A percentile compares a stretch with the other conserved stretches of the same genome.
Evolutionary conservation across 345 rosid species (phyloP).

Genomic region (Eucalyptus paniculata): DNA sequence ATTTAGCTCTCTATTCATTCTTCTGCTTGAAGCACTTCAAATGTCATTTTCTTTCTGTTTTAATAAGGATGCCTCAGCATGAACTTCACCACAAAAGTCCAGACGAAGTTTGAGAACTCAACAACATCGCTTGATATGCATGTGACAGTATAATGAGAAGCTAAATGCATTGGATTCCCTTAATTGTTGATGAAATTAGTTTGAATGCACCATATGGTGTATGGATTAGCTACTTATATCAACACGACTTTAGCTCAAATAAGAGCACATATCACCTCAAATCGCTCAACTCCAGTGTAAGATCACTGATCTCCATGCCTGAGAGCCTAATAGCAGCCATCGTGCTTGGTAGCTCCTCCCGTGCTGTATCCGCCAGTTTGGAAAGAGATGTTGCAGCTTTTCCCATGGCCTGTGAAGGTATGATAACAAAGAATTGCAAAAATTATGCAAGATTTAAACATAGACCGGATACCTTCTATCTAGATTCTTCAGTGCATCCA

Average conservation of each 20-base stretch:
- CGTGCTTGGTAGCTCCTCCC: constrained; percentile 88
- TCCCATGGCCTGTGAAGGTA: constrained; percentile 48
- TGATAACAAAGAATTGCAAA: neutral
- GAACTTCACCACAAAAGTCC: neutral
- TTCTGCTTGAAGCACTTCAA: neutral
- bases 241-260: neutral
- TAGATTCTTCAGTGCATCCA: neutral
- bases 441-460: neutral
- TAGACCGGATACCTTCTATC: neutral
- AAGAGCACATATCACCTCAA: constrained; percentile 41
- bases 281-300: constrained; percentile 82
- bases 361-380: constrained; percentile 86
- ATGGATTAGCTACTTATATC: neutral
- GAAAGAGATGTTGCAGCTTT: constrained; percentile 86
- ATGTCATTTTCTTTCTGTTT: neutral
- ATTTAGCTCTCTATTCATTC: neutral
- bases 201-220: neutral
- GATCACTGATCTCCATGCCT: constrained; percentile 97
- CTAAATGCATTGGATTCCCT: neutral
- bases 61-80: neutral
- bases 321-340: constrained; percentile 93
- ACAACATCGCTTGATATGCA: neutral
- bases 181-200: neutral
- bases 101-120: neutral
- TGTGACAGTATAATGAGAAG: neutral